These are phyloP conservation scores for Amauroascus verrucosus DNA, from an alignment of 2,329 filamentous ascomycete genomes.

Conservation along the genomic window DNA sequence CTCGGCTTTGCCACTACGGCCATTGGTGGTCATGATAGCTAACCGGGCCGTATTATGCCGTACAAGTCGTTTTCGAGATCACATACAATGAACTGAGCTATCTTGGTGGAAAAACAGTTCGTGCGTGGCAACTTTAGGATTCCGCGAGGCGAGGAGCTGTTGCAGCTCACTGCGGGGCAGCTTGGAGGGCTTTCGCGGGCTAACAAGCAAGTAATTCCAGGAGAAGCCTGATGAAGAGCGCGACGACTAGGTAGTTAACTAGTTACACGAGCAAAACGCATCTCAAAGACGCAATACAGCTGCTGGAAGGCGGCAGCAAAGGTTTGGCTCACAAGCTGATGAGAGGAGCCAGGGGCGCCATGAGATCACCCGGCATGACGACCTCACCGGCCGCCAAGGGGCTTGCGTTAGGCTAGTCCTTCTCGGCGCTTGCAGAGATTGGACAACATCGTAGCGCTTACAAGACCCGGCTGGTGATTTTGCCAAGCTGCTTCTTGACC, in stretches of 20 bases:
- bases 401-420: neutral
- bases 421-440: neutral
- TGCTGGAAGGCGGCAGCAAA: neutral
- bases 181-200: neutral
- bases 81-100: neutral
- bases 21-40: slow-evolving; percentile 7
- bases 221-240: too few species aligned
- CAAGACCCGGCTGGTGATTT: neutral
- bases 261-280: too few species aligned
- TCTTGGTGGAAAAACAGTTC: too few species aligned
- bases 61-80: neutral
- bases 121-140: neutral
- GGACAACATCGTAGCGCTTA: neutral
- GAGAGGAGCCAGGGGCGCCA: neutral
- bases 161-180: slow-evolving; percentile 2
- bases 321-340: too few species aligned
- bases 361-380: slow-evolving; percentile 9
- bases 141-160: neutral
- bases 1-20: slow-evolving; percentile 2
- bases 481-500: neutral
- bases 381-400: neutral
- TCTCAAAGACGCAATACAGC: too few species aligned
- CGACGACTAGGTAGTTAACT: neutral
- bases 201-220: too few species aligned
- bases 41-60: neutral